Percentiles rank a stretch among this genome's conserved stretches.
Evolutionary conservation across 169 alveolate genomes (phyloP).

Genomic region (Eimeria necatrix): DNA sequence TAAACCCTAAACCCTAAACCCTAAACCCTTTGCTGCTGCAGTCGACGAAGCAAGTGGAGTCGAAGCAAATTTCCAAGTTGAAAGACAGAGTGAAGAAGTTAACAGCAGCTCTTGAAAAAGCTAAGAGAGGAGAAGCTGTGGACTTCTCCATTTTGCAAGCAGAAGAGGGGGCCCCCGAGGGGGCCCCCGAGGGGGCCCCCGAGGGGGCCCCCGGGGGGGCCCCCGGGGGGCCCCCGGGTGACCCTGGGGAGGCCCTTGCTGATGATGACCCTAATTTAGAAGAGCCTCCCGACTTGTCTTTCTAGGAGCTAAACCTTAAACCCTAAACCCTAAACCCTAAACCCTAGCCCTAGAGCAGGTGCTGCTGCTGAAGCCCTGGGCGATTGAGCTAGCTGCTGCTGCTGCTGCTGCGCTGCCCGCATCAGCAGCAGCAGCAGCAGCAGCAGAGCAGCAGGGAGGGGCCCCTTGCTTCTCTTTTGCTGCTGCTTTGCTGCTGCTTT

Average conservation of each 20-base stretch:
- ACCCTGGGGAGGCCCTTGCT: not conserved
- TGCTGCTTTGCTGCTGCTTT: too few relatives aligned
- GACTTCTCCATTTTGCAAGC: not conserved
- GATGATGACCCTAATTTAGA: not conserved
- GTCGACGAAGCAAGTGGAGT: conserved; percentile 87
- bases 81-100: conserved; percentile 49
- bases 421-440: too few relatives aligned
- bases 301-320: not conserved
- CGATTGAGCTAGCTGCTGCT: too few relatives aligned
- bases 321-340: conserved; percentile 4
- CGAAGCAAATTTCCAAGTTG: conserved; percentile 79
- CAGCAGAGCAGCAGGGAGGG: too few relatives aligned
- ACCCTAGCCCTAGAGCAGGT: not conserved
- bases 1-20: too few relatives aligned
- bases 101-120: conserved; percentile 8
- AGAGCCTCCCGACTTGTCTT: not conserved
- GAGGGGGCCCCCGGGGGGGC: too few relatives aligned
- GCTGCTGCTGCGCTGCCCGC: too few relatives aligned
- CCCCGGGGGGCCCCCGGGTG: too few relatives aligned
- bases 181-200: too few relatives aligned
- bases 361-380: not conserved
- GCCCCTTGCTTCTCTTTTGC: too few relatives aligned
- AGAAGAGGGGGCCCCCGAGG: not conserved
- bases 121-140: conserved; percentile 69
- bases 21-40: conserved; percentile 4